Evolutionary conservation across 2,329 filamentous ascomycete species (phyloP).

Genomic region (Alternaria incomplexa): DNA sequence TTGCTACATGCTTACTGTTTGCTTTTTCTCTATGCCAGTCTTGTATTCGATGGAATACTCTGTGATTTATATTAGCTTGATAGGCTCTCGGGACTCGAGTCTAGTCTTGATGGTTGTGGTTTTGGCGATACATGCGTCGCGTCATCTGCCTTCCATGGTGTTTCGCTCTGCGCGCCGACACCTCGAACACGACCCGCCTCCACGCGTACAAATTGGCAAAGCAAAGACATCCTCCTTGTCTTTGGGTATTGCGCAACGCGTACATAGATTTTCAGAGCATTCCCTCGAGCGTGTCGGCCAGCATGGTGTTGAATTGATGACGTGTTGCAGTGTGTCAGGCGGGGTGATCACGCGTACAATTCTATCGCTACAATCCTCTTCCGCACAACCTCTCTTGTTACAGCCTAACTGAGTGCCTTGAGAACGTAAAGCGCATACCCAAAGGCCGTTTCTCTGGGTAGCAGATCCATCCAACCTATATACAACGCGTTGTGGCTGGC

Average conservation of each 20-base stretch:
- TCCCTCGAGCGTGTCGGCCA: background rate
- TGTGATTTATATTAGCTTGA: background rate
- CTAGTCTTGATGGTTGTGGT: background rate
- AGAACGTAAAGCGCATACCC: background rate
- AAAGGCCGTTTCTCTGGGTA: background rate
- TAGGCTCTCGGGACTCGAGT: background rate
- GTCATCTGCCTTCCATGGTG: background rate
- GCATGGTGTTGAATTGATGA: slow-evolving; percentile 1
- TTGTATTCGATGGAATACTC: background rate
- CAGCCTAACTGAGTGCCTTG: background rate
- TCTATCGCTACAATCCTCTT: slow-evolving; percentile 14
- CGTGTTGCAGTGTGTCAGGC: slow-evolving; percentile 14
- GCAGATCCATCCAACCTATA: background rate
- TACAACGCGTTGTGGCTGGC: background rate
- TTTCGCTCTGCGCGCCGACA: background rate
- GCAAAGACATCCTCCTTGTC: background rate
- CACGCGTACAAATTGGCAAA: background rate
- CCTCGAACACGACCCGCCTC: background rate
- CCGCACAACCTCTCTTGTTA: background rate
- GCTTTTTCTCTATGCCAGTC: background rate
- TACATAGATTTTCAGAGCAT: background rate
- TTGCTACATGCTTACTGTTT: background rate
- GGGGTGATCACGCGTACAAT: slow-evolving; percentile 13
- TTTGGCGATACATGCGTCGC: background rate
- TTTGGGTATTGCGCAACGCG: background rate